Base-by-base conservation (phyloP, 495 filamentous ascomycete genomes). In the Penicillium cataractarum region DNA sequence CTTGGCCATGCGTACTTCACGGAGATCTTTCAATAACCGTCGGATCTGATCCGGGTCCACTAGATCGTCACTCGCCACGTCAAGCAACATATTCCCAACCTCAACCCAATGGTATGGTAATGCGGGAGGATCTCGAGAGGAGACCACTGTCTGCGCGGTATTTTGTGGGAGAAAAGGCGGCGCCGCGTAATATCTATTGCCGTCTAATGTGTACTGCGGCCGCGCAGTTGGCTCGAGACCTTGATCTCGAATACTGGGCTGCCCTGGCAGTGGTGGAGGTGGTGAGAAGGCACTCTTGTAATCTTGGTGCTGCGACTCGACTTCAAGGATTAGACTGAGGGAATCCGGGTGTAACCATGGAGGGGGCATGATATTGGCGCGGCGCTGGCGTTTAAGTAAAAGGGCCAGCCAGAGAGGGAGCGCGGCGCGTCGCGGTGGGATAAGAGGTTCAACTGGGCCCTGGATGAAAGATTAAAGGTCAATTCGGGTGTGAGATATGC, bases 341-440 rank as follows among this genome's bases (percentile, higher is more conserved):
- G 91, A 87, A 31, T 85, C 71, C 0, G 90, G 85, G 65, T 88
- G 84, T 12, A 99, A 86, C 95, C 95, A 99, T 54, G 90, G 75
- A 0, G 95, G 95, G 0, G 95, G 90, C 42, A 93, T 78, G 73
- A 98, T 97, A 78, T 97, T 96, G 72, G 93, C 94, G 70, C 94
- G 88, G 35, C 89, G 87, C 80, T 99, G 96, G 63, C 92, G 91
- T 77, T 99, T 97, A 55, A 99, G 89, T 57, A 97, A 89, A 53
- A 98, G 86, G n/a, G 96, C 95, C 51, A 98, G 90, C 96, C 96
- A 98, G 71, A 98, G 87, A 15, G 95, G 95, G 46, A 98, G 74
- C 31, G 88, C 76, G 60, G 89, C 84, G 66, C 93, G 88, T 65
- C 92, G 89, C 0, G 95, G 93, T 9, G 95, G 95, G 31, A 83